Base-by-base conservation (phyloP, 1,284 basidiomycete species). In the Malassezia brasiliensis region DNA sequence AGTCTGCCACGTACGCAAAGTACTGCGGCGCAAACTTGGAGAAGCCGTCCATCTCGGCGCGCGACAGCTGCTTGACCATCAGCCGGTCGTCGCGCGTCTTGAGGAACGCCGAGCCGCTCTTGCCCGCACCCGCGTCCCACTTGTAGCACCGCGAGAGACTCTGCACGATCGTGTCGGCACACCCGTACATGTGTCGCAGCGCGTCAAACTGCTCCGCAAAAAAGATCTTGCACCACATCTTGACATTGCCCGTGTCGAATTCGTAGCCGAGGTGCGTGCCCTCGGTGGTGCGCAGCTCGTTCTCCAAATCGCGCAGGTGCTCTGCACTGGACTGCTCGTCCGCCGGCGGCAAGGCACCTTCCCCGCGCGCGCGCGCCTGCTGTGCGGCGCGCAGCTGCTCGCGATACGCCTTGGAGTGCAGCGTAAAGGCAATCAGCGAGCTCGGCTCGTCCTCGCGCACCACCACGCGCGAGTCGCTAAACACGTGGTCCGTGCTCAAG, bases 161-260 rank as follows among this genome's bases (percentile, higher is more conserved):
- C 72, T 96, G 90, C 44, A 96, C 83, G 77, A 96, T 88, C 64
- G 86, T 88, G 68, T 85, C 86, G 65, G 93, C 88, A 71, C 90
- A 96, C 60, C 89, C 88, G 66, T 93, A 96, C 12, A 85, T 89
- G 47, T 87, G 81, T 17, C 94, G 83, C 40, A 99, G 77, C 5
- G 89, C 89, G 67, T 96, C 91, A 65, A 99, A 99, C 74, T 96
- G 90, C 75, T 98, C 90, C 0, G 91, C 90, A 74, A 90, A 96
- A 53, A 98, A 82, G 61, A 96, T 86, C 4, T 90, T 89, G 75
- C 91, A 96, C 68, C 62, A 69, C n/a, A 88, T 89, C 65, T 94
- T 90, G n/a, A 85, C 88, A 50, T 89, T 78, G n/a, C 86, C 86
- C 0, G 72, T 71, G 22, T 70, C 65, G 41, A 72, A 74, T 52